These are phyloP conservation scores for Tetrapyrgos nigripes DNA, from an alignment of 1,284 basidiomycete genomes.

Conservation along the genomic window DNA sequence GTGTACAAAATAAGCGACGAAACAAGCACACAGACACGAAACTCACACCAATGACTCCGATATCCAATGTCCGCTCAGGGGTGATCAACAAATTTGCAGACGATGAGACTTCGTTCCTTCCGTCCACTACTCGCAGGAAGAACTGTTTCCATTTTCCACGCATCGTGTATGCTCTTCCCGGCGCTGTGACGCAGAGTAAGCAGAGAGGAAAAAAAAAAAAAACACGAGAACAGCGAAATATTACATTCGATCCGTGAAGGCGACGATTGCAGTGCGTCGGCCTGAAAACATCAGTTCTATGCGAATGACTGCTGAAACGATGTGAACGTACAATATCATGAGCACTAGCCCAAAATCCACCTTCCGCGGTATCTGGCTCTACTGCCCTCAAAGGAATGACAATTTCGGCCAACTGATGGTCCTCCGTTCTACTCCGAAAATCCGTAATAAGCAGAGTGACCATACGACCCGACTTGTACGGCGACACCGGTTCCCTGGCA, in stretches of 20 bases:
- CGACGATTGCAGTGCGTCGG: slow-evolving; percentile 60
- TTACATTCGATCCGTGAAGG: slow-evolving; percentile 75
- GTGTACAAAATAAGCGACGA: neutral
- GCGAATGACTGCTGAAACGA: neutral
- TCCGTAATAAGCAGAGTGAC: slow-evolving; percentile 74
- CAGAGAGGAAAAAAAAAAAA: slow-evolving; percentile 1
- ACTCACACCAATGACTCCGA: slow-evolving; percentile 58
- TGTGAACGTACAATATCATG: slow-evolving; percentile 54
- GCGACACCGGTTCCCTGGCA: neutral
- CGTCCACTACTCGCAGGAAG: slow-evolving; percentile 65
- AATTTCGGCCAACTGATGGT: slow-evolving; percentile 70
- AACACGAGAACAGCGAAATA: slow-evolving; percentile 8
- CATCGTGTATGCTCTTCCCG: slow-evolving; percentile 70
- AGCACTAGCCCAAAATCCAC: slow-evolving; percentile 74
- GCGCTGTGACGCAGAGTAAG: slow-evolving; percentile 47
- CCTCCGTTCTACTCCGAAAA: slow-evolving; percentile 53
- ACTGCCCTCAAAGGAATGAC: slow-evolving; percentile 56
- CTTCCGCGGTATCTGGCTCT: slow-evolving; percentile 51
- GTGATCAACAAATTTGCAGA: slow-evolving; percentile 54
- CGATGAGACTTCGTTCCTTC: slow-evolving; percentile 51
- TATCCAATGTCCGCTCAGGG: slow-evolving; percentile 50
- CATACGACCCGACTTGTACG: slow-evolving; percentile 40
- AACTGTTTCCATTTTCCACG: slow-evolving; percentile 75
- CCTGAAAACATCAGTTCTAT: slow-evolving; percentile 35
- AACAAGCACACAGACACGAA: neutral